Conservation (phyloP, 371 early-diverging fungal species). For the Globomyces sp. region DNA sequence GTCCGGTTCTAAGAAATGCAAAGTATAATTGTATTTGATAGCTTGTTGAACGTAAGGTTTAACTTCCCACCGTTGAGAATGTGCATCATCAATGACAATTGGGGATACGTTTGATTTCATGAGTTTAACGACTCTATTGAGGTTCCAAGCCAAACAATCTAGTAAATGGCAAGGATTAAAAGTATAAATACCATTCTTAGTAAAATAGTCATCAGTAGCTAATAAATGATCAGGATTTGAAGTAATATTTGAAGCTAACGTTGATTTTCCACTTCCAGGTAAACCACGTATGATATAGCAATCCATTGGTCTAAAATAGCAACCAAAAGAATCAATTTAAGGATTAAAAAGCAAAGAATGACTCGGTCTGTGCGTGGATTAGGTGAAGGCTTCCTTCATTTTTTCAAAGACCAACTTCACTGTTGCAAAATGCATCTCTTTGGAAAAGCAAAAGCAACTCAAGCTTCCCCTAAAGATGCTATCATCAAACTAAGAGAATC, state of each 20-base stretch:
- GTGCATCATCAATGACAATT: constrained; percentile 45
- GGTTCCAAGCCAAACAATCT: constrained; percentile 35
- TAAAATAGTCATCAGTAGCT: constrained; percentile 43
- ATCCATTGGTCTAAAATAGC: neutral
- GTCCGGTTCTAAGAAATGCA: constrained; percentile 30
- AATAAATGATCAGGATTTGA: constrained; percentile 12
- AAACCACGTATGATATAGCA: neutral
- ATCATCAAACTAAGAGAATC: constrained; percentile 89
- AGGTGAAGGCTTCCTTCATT: too few species aligned
- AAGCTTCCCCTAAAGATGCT: constrained; percentile 90
- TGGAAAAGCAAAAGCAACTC: constrained; percentile 67
- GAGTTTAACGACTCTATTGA: constrained; percentile 22
- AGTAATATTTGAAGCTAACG: neutral
- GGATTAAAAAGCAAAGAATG: neutral
- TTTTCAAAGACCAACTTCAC: too few species aligned
- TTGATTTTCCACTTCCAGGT: constrained; percentile 8
- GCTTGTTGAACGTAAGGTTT: constrained; percentile 36
- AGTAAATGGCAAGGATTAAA: constrained; percentile 29
- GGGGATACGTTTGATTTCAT: constrained; percentile 17
- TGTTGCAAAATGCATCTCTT: constrained; percentile 60
- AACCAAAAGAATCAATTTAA: neutral
- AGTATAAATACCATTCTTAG: constrained; percentile 24
- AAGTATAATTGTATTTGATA: constrained; percentile 21
- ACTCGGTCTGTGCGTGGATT: too few species aligned
- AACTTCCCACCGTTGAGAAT: constrained; percentile 37